Evolutionary conservation across 1,284 basidiomycete species (phyloP).

Genomic region (Hortiboletus rubellus): DNA sequence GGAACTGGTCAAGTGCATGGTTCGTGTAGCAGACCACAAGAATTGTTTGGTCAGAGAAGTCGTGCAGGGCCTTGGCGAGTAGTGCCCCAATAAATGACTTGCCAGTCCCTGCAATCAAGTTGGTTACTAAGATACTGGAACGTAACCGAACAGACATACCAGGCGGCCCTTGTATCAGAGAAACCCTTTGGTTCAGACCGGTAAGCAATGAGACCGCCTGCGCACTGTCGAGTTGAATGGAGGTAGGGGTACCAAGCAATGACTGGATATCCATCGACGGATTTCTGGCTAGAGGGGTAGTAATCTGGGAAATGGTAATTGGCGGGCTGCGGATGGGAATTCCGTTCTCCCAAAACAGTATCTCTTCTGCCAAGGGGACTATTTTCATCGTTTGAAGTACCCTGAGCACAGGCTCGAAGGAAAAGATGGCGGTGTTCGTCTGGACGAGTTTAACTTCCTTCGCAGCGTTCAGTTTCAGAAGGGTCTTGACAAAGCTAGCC

Average conservation of each 20-base stretch:
- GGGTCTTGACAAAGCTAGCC: constrained; percentile 37
- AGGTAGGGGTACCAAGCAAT: constrained; percentile 37
- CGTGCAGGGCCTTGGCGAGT: constrained; percentile 55
- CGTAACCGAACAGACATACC: constrained; percentile 39
- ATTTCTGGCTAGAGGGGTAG: constrained; percentile 36
- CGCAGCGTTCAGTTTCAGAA: constrained; percentile 42
- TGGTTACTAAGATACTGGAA: neutral
- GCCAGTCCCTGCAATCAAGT: constrained; percentile 51
- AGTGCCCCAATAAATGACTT: constrained; percentile 69
- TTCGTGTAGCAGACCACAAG: constrained; percentile 69
- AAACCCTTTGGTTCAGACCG: constrained; percentile 53
- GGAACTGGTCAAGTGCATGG: constrained; percentile 64
- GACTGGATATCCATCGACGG: constrained; percentile 43
- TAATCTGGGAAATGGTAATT: constrained; percentile 25
- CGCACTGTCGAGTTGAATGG: constrained; percentile 50
- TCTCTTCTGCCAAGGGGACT: constrained; percentile 48
- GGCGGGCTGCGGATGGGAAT: constrained; percentile 12
- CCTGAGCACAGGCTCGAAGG: constrained; percentile 59
- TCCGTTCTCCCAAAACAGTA: constrained; percentile 52
- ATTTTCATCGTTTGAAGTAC: constrained; percentile 47
- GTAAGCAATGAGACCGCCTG: constrained; percentile 52
- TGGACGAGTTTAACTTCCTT: constrained; percentile 49
- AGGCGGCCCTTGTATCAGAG: constrained; percentile 66
- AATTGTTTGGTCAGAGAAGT: constrained; percentile 46
- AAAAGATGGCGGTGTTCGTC: constrained; percentile 59